These are phyloP conservation scores for Aspergillus udagawae DNA, from an alignment of 2,329 filamentous ascomycete species.

Conservation along the genomic window DNA sequence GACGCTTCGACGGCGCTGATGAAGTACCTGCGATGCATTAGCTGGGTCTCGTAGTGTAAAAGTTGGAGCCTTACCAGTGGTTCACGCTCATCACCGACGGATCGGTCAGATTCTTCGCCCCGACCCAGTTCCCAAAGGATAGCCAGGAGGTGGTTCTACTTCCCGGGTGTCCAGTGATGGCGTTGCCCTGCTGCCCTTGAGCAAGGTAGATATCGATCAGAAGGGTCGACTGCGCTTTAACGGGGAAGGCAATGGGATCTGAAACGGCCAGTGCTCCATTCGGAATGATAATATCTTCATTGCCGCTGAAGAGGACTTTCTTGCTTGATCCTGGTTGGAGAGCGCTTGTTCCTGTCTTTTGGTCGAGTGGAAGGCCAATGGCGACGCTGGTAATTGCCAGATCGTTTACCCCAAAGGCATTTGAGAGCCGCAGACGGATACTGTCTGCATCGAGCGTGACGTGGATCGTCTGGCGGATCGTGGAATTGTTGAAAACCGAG, in stretches of 20 bases:
- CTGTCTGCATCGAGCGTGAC: slow-evolving; percentile 54
- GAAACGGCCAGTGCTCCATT: slow-evolving; percentile 57
- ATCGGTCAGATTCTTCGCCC: slow-evolving; percentile 44
- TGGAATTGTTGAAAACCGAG: slow-evolving; percentile 58
- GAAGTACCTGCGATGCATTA: slow-evolving; percentile 52
- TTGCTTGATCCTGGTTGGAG: slow-evolving; percentile 53
- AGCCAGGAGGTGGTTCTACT: slow-evolving; percentile 61
- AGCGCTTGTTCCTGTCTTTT: slow-evolving; percentile 45
- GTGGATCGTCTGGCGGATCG: slow-evolving; percentile 63
- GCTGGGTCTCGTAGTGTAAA: too few species aligned
- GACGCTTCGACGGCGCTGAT: slow-evolving; percentile 56
- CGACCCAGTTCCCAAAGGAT: slow-evolving; percentile 54
- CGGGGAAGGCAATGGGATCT: slow-evolving; percentile 56
- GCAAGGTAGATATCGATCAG: slow-evolving; percentile 58
- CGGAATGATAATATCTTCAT: slow-evolving; percentile 49
- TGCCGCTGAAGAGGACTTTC: slow-evolving; percentile 57
- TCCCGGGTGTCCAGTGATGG: slow-evolving; percentile 62
- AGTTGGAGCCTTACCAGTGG: slow-evolving; percentile 37
- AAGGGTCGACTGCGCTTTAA: slow-evolving; percentile 51
- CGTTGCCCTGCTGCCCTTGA: slow-evolving; percentile 52
- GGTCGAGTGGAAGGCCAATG: slow-evolving; percentile 49
- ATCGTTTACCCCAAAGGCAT: slow-evolving; percentile 59
- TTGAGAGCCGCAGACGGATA: slow-evolving; percentile 61
- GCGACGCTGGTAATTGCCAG: slow-evolving; percentile 58
- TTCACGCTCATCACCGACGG: slow-evolving; percentile 33